Base-by-base conservation (phyloP, 345 rosid genomes). In the Citrus glauca region DNA sequence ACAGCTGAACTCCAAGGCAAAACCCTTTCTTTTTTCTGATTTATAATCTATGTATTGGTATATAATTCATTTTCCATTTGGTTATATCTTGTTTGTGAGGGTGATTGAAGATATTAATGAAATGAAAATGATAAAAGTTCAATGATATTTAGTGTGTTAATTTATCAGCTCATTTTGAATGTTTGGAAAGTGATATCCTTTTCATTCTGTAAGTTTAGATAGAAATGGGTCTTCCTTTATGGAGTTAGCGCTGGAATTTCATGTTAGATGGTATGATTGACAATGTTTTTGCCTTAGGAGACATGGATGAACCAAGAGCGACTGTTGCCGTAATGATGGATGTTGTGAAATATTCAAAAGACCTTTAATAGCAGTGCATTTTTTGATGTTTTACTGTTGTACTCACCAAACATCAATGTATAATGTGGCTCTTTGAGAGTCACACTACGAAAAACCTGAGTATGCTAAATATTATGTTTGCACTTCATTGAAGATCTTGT, bases 1-100 rank as follows among this genome's bases (percentile, higher is more conserved):
- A 67, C 80, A 80, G 81, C 88, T 62, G 56, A 89, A 27, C 80
- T 95, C 73, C 81, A 95, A 85, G 98, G 98, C 79, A 66, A 84
- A 4, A 73, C 24, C 25, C 42, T 50, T n/a, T 40, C 48, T 66
- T 9, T 17, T 40, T 30, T 67, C 28, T 25, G n/a, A 40, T 61
- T 67, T 69, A 25, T 65, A 2, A 76, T 37, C 22, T 75, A 1
- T 45, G 5, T 13, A 45, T 45, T 45, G 17, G 14, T 45, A 45
- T 45, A 45, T 45, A 45, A 45, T 45, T 45, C 50, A 45, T 38
- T 38, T 38, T 0, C 42, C 42, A 38, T 13, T 13, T 16, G 50
- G 50, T 45, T 45, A 13, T 45, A 1, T 10, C 24, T 25, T 69
- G 30, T 37, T 42, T 24, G 8, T 40, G 16, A 38, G 6, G 25